Base-by-base conservation (phyloP, 2,329 filamentous ascomycete species). In the Cladophialophora psammophila region DNA sequence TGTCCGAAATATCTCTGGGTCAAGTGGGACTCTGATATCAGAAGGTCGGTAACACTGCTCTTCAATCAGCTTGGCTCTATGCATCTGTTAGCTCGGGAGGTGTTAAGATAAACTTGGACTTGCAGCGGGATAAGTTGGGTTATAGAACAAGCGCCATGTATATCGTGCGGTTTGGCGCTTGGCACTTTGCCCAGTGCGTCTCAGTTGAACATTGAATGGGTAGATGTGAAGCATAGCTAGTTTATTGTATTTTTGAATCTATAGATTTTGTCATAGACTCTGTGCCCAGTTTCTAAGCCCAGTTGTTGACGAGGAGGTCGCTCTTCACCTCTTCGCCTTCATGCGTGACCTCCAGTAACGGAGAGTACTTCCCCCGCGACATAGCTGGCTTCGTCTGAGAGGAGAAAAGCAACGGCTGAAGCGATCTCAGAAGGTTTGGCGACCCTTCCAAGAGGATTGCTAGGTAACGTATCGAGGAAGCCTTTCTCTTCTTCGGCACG, bases 351-450 rank as follows among this genome's bases (percentile, higher is more conserved):
- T 5, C 66, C 66, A n/a, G 45, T 48, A 7, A 68, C 66, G 15
- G 56, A 38, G 8, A 68, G 53, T n/a, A 68, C 66, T 26, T 65
- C 66, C 4, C 66, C 66, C 12, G 66, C 63, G 1, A 68, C 66
- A 38, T 68, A 84, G 6, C 79, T 81, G 1, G 79, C 73, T 12
- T 80, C 79, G 65, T 82, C 79, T 38, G 81, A 81, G n/a, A 85
- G 73, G 64, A 85, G 70, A 55, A 83, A 85, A 12, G 81, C 77
- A 31, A 84, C 78, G 1, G 82, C 74, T 15, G 80, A 77, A 7
- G 82, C 82, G 0, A 78, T 75, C 60, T 80, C 78, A 2, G 45
- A 58, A 3, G 68, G 65, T 36, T 68, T 38, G 12, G 58, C 68
- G 20, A 60, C 26, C 52, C 68, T 59, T 5, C 66, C 45, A 12